Conservation (phyloP, 2,329 filamentous ascomycete genomes). For the Domatiomyces catenatus region DNA sequence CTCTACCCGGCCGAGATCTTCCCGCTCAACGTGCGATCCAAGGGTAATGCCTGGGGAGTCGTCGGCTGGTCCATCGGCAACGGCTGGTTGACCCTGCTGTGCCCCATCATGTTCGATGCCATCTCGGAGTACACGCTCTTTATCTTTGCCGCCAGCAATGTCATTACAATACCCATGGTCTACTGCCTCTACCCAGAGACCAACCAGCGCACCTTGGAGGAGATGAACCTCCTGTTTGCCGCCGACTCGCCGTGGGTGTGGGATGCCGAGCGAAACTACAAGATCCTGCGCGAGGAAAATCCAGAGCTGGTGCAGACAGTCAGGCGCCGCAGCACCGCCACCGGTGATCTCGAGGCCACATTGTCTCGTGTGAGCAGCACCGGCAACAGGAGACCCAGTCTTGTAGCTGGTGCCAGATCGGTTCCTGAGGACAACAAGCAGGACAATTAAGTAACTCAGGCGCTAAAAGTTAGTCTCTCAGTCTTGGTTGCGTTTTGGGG, state of each 20-base stretch:
- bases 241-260: conserved; percentile 52
- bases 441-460: no score
- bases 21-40: conserved; percentile 53
- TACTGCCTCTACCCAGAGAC: conserved; percentile 63
- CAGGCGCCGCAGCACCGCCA: conserved; percentile 22
- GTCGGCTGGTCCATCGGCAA: conserved; percentile 65
- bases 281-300: conserved; percentile 45
- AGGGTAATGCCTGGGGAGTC: conserved; percentile 62
- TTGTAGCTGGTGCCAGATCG: not conserved
- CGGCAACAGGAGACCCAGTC: not conserved
- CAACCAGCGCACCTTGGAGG: conserved; percentile 57
- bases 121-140: conserved; percentile 59
- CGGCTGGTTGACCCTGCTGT: conserved; percentile 45
- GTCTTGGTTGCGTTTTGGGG: no score
- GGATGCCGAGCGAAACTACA: conserved; percentile 53
- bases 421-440: no score
- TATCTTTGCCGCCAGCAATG: conserved; percentile 55
- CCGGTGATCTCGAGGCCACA: conserved; percentile 3
- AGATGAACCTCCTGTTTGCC: conserved; percentile 60
- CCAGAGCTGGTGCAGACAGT: conserved; percentile 33
- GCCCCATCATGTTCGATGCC: conserved; percentile 45
- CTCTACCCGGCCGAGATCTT: conserved; percentile 61
- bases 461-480: no score
- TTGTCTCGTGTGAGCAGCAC: not conserved
- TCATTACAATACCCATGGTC: conserved; percentile 51